Percentiles rank a stretch among this genome's conserved stretches.
Conservation (phyloP, 2,329 filamentous ascomycete species). For the Paraconiothyrium sp. region DNA sequence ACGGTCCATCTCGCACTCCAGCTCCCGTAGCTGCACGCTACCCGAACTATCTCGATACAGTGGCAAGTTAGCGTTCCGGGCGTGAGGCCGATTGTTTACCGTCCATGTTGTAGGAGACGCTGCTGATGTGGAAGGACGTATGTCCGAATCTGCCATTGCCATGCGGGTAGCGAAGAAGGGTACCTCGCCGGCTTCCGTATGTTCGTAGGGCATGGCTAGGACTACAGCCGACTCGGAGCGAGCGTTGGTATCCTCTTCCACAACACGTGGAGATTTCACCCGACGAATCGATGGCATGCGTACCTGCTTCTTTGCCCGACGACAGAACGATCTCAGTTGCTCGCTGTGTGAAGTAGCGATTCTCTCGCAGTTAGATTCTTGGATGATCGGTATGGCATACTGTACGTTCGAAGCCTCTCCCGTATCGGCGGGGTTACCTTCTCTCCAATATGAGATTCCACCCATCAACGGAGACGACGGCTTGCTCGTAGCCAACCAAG, state of each 20-base stretch:
- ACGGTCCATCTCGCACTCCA: slow-evolving; percentile 29
- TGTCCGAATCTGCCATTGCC: slow-evolving; percentile 18
- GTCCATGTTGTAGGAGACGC: slow-evolving; percentile 3
- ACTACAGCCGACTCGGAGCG: slow-evolving; percentile 40
- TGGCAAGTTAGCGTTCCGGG: slow-evolving; percentile 14
- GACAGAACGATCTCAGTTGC: slow-evolving; percentile 37
- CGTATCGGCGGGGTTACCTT: slow-evolving; percentile 23
- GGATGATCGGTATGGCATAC: slow-evolving; percentile 40
- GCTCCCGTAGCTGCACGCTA: slow-evolving; percentile 24
- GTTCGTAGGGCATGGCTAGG: slow-evolving; percentile 29
- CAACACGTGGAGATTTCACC: slow-evolving; percentile 26
- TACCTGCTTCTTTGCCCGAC: slow-evolving; percentile 40
- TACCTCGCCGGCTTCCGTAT: slow-evolving; percentile 16
- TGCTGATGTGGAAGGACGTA: slow-evolving; percentile 20
- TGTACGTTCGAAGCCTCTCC: slow-evolving; percentile 28
- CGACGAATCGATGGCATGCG: slow-evolving; percentile 41
- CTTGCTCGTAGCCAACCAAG: slow-evolving; percentile 46
- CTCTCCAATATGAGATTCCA: slow-evolving; percentile 46
- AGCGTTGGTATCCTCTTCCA: slow-evolving; percentile 29
- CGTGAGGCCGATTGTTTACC: slow-evolving; percentile 11
- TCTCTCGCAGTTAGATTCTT: slow-evolving; percentile 18
- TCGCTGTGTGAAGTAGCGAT: slow-evolving; percentile 30
- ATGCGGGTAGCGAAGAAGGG: slow-evolving; percentile 23
- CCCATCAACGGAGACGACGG: slow-evolving; percentile 43
- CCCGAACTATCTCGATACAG: slow-evolving; percentile 22